Base-by-base conservation (phyloP, 257 asterid species). In the Capsicum chinense region DNA sequence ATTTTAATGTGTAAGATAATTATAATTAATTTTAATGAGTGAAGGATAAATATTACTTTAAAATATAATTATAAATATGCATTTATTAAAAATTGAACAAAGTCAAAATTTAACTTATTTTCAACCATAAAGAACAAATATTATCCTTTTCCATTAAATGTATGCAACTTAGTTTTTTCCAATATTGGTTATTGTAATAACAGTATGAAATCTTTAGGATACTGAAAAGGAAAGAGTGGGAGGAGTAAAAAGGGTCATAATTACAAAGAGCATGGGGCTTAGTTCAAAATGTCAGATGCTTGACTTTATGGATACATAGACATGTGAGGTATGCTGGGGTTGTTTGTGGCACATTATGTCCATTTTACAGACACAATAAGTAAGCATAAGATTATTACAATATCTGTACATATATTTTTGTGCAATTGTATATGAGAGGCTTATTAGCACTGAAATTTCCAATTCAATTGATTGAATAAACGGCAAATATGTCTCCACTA, bases 221-320 rank as follows among this genome's bases (percentile, higher is more conserved):
- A 19, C 17, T 81, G 44, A 81, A n/a, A 44, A 64, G 79, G 14
- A 54, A 76, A 76, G 81, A 76, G 78, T 81, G 73, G 17, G 78
- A 47, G 48, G 84, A 81, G 84, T 26, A 47, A 67, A 67, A 56
- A 67, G 78, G 9, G 54, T 48, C 67, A 47, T 63, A 33, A 81
- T 62, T 81, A 21, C 48, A 81, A 44, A 74, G 56, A 74, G 78
- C 83, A 74, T 47, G 12, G 69, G 59, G 80, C 84, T 82, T 82
- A 69, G 85, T 52, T 76, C 62, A 35, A 81, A 15, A 39, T 85
- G 91, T 85, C 87, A 90, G 81, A 84, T 90, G 92, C 92, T 86
- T 84, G 37, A 85, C 89, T 84, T 86, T 50, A 47, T 73, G 86
- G 84, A 81, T 79, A 87, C 92, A 88, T 16, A 63, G 64, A 84